A percentile compares a stretch with the other conserved stretches of the same genome.
Evolutionary conservation across 2,329 filamentous ascomycete species (phyloP).

Genomic region (Aspergillus arachidicola): DNA sequence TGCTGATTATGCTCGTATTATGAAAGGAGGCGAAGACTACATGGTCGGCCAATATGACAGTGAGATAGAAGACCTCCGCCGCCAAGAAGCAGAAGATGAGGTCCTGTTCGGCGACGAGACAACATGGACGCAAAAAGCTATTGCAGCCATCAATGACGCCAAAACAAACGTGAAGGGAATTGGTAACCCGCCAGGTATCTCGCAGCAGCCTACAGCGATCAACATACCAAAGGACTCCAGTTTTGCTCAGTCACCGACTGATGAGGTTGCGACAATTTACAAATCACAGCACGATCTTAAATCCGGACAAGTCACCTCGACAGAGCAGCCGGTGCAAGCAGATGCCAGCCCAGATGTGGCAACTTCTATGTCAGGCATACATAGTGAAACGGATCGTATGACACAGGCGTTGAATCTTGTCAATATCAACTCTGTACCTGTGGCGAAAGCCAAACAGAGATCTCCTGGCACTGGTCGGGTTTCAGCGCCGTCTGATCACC

Average conservation of each 20-base stretch:
- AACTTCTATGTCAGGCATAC: constrained; percentile 13
- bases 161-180: constrained; percentile 75
- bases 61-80: constrained; percentile 73
- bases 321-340: constrained; percentile 19
- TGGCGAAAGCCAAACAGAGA: constrained; percentile 29
- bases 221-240: constrained; percentile 53
- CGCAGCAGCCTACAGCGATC: constrained; percentile 54
- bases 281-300: constrained; percentile 50
- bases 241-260: constrained; percentile 49
- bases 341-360: background rate
- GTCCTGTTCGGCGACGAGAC: constrained; percentile 87
- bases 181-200: constrained; percentile 62
- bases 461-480: constrained; percentile 13
- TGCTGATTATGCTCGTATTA: constrained; percentile 89
- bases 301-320: constrained; percentile 45
- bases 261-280: constrained; percentile 56
- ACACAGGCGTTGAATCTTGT: constrained; percentile 28
- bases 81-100: constrained; percentile 86
- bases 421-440: constrained; percentile 19
- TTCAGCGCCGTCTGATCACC: constrained; percentile 45
- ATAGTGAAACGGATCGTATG: constrained; percentile 26
- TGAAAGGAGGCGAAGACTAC: constrained; percentile 90
- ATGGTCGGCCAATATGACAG: constrained; percentile 78
- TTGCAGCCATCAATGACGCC: constrained; percentile 70
- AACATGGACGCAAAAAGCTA: constrained; percentile 88